A percentile compares a stretch with the other conserved stretches of the same genome.
These are phyloP conservation scores for Ophiostoma ulmi DNA, from an alignment of 2,329 filamentous ascomycete genomes.

Conservation along the genomic window DNA sequence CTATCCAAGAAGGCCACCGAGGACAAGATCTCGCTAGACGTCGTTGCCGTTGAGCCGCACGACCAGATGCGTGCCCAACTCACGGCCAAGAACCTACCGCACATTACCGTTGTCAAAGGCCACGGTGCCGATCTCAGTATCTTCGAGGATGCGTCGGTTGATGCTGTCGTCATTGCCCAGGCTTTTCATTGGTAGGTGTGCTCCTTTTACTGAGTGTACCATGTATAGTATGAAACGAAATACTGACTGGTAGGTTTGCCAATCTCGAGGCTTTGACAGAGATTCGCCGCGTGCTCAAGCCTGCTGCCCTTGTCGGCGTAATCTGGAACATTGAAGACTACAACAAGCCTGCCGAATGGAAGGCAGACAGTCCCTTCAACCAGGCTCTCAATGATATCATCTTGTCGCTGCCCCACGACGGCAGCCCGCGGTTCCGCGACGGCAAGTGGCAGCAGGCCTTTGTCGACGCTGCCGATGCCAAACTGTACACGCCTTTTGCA, in stretches of 20 bases:
- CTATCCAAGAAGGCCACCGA: conserved; percentile 52
- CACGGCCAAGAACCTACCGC: conserved; percentile 50
- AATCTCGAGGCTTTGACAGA: conserved; percentile 57
- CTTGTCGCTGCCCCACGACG: conserved; percentile 49
- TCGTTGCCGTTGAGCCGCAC: conserved; percentile 57
- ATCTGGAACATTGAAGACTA: conserved; percentile 75
- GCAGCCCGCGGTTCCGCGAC: conserved; percentile 61
- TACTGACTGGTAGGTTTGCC: conserved; percentile 45
- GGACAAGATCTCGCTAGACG: conserved; percentile 35
- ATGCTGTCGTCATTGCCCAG: conserved; percentile 64
- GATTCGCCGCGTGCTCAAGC: conserved; percentile 60
- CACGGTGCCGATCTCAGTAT: conserved; percentile 54
- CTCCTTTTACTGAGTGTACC: neutral
- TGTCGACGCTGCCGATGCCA: conserved; percentile 39
- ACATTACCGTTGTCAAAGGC: conserved; percentile 53
- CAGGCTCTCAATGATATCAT: conserved; percentile 56
- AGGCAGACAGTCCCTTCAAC: conserved; percentile 56
- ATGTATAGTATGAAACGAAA: neutral
- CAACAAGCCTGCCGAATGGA: conserved; percentile 57
- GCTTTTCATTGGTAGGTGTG: conserved; percentile 50
- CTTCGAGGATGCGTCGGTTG: conserved; percentile 53
- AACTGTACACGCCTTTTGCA: conserved; percentile 56
- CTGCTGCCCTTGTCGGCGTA: conserved; percentile 56
- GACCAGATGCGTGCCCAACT: conserved; percentile 60
- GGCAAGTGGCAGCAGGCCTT: conserved; percentile 60